phyloP scores from a whole-genome alignment of 2,329 filamentous ascomycete genomes.

The Aspergillus sp. region DNA sequence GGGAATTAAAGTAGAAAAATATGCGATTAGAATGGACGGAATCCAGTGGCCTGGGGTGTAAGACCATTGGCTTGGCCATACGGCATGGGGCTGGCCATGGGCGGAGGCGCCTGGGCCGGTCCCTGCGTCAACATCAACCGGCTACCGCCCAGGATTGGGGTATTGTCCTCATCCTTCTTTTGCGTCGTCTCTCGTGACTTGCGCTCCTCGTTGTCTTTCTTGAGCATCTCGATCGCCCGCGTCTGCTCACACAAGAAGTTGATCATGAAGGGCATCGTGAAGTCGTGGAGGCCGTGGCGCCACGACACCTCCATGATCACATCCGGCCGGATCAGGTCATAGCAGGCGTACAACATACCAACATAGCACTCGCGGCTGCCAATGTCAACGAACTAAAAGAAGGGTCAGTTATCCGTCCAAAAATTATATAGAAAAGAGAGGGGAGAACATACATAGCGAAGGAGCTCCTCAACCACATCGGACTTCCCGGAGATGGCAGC shows the following conservation, averaged over 20 bases:
- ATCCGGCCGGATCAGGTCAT: conserved; percentile 90
- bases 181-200: conserved; percentile 66
- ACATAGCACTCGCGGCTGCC: conserved; percentile 98
- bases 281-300: conserved; percentile 90
- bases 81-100: conserved; percentile 48
- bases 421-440: not conserved
- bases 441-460: conserved; percentile 78
- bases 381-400: conserved; percentile 85
- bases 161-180: conserved; percentile 86
- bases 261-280: conserved; percentile 99
- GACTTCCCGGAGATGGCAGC: conserved; percentile 83
- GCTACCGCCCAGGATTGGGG: conserved; percentile 81
- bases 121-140: conserved; percentile 95
- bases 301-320: conserved; percentile 93
- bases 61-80: conserved; percentile 82
- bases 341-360: conserved; percentile 98
- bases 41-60: conserved; percentile 79
- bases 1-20: conserved; percentile 6
- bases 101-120: conserved; percentile 48
- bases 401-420: conserved; percentile 25
- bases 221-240: conserved; percentile 72
- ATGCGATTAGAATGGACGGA: conserved; percentile 45
- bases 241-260: conserved; percentile 92
- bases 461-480: conserved; percentile 89
- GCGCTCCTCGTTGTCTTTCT: conserved; percentile 93